A percentile compares a stretch with the other conserved stretches of the same genome.
These are phyloP conservation scores for Cladorrhinum samala DNA, from an alignment of 495 filamentous ascomycete genomes.

Conservation along the genomic window DNA sequence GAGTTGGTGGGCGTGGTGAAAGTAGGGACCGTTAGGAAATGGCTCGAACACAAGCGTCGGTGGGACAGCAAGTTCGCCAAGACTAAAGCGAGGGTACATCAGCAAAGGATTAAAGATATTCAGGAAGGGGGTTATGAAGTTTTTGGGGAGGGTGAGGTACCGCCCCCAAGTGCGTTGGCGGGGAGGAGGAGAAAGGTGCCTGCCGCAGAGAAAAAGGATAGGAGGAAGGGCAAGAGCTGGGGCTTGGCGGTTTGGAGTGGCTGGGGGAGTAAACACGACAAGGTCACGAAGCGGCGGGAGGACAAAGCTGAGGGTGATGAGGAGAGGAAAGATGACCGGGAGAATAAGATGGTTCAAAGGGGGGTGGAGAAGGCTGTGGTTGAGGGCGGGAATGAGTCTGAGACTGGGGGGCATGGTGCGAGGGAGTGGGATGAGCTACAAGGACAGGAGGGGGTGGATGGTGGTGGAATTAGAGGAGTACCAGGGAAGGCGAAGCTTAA, in stretches of 20 bases:
- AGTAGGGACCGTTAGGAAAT: slow-evolving; percentile 69
- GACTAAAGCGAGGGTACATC: slow-evolving; percentile 61
- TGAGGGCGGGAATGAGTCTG: slow-evolving; percentile 33
- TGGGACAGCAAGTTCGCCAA: slow-evolving; percentile 67
- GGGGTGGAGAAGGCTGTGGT: slow-evolving; percentile 19
- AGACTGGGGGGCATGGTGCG: slow-evolving; percentile 31
- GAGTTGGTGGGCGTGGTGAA: slow-evolving; percentile 73
- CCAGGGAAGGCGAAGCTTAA: not conserved
- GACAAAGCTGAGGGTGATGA: slow-evolving; percentile 14
- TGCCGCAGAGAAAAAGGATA: slow-evolving; percentile 28
- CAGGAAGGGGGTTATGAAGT: slow-evolving; percentile 55
- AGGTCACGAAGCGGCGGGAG: slow-evolving; percentile 38
- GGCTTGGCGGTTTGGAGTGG: slow-evolving; percentile 76
- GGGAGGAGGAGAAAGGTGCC: slow-evolving; percentile 54
- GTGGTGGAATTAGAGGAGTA: not conserved
- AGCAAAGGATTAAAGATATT: slow-evolving; percentile 63
- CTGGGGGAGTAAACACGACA: slow-evolving; percentile 84
- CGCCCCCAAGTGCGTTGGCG: slow-evolving; percentile 77
- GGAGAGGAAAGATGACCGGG: no score
- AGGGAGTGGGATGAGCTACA: slow-evolving; percentile 20
- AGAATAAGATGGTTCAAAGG: no score
- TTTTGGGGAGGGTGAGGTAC: slow-evolving; percentile 63
- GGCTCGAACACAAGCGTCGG: slow-evolving; percentile 63
- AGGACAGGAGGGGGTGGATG: not conserved
- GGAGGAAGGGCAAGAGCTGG: slow-evolving; percentile 54